Base-by-base conservation (phyloP, 78 protist species). In the Emiliania huxleyi region DNA sequence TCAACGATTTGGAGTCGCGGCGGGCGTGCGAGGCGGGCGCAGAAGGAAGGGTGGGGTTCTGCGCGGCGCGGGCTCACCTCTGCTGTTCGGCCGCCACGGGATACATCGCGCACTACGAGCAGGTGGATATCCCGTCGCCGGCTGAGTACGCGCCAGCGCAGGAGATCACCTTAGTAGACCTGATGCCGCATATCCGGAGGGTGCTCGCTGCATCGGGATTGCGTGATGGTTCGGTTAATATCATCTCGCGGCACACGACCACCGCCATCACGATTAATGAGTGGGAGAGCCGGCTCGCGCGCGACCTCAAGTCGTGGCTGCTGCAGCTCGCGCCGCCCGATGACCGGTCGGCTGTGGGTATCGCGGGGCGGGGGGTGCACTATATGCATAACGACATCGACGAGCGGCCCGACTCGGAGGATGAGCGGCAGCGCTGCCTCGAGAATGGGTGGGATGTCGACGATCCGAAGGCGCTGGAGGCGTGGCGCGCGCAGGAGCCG, bases 211-310 rank as follows among this genome's bases (percentile, higher is more conserved):
- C 26, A 1, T 15, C n/a, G 2, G 88, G 88, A n/a, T 35, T 91
- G 15, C 48, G 40, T 45, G 75, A 73, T 0, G 93, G 93, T 2
- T 33, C 56, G n/a, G 89, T 75, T 44, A 75, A 45, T 0, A n/a
- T 91, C 33, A 25, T 91, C 45, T 91, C 93, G 35, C 87, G 75
- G n/a, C 93, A 91, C 75, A 91, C 93, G 40, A 91, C 93, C 45
- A 75, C 89, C 0, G 93, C 89, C 23, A 35, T 91, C 33, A 91
- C 73, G 89, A 91, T 91, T 75, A 91, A 91, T 48, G 93, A 91
- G 93, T 46, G 2, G 33, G 93, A 91, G 46, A 46, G 75, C 0
- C 87, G 93, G 15, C 93, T 91, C 19, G 69, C 49, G 0, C n/a
- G 44, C n/a, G 93, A 91, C 88, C 19, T 91, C 25, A 0, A 49